These are phyloP conservation scores for Russula emetica DNA, from an alignment of 768 basidiomycete species.

Conservation along the genomic window DNA sequence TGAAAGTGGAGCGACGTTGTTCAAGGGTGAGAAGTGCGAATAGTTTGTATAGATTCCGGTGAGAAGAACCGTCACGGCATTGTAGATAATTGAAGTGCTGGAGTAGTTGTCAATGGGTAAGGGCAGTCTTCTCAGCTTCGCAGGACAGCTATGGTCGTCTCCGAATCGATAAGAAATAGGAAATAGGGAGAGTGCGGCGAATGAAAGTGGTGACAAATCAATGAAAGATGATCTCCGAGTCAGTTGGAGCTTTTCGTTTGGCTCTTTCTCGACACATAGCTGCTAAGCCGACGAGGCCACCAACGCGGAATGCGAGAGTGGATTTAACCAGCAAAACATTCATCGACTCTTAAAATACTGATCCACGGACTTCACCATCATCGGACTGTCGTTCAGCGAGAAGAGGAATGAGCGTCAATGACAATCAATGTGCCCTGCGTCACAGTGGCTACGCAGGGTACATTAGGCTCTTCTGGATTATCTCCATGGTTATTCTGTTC, in stretches of 20 bases:
- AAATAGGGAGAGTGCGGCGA: too few relatives aligned
- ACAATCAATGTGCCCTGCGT: too few relatives aligned
- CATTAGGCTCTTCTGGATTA: too few relatives aligned
- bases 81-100: not conserved
- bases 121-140: not conserved
- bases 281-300: not conserved
- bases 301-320: not conserved
- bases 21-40: not conserved
- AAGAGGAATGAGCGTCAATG: not conserved
- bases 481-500: too few relatives aligned
- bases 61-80: not conserved
- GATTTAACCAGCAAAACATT: not conserved
- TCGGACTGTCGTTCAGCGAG: not conserved
- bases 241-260: too few relatives aligned
- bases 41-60: not conserved
- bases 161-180: not conserved
- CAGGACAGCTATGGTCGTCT: not conserved
- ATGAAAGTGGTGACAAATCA: not conserved
- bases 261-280: not conserved
- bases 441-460: too few relatives aligned
- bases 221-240: too few relatives aligned
- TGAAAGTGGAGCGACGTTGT: not conserved
- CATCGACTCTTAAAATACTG: not conserved
- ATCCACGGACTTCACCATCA: not conserved
- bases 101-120: not conserved